These are phyloP conservation scores for Phytomonas sp. DNA, from an alignment of 208 protist genomes.

Conservation along the genomic window DNA sequence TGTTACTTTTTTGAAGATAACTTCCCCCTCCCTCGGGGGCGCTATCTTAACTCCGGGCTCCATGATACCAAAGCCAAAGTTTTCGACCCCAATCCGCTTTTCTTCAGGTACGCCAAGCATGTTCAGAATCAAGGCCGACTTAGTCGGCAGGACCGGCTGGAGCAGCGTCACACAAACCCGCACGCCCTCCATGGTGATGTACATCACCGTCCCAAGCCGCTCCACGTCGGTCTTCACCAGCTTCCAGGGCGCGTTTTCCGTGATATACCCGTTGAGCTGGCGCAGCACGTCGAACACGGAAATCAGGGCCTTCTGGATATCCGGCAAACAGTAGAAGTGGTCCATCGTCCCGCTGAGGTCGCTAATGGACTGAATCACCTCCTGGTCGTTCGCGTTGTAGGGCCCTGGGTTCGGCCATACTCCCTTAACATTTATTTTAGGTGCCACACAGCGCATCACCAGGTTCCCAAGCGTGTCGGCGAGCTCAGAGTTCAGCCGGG, in stretches of 20 bases:
- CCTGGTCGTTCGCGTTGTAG: slow-evolving; percentile 58
- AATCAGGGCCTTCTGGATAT: slow-evolving; percentile 82
- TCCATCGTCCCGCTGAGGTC: slow-evolving; percentile 65
- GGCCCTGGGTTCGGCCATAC: slow-evolving; percentile 58
- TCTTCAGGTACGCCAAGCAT: slow-evolving; percentile 69
- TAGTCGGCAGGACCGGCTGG: slow-evolving; percentile 77
- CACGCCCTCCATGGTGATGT: slow-evolving; percentile 85
- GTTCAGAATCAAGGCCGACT: slow-evolving; percentile 76
- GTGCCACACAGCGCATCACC: slow-evolving; percentile 70
- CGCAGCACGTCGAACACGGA: slow-evolving; percentile 84
- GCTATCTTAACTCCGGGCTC: slow-evolving; percentile 49
- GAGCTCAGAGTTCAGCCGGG: slow-evolving; percentile 89
- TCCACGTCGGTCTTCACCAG: slow-evolving; percentile 72
- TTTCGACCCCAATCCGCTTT: slow-evolving; percentile 35
- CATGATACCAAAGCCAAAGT: slow-evolving; percentile 64
- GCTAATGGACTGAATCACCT: slow-evolving; percentile 48
- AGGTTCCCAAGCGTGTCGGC: slow-evolving; percentile 93
- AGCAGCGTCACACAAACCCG: slow-evolving; percentile 76
- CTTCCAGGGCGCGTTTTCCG: slow-evolving; percentile 90
- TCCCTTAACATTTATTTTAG: slow-evolving; percentile 75
- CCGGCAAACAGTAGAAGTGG: slow-evolving; percentile 76
- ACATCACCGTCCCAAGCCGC: slow-evolving; percentile 82
- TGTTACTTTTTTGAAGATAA: slow-evolving; percentile 65
- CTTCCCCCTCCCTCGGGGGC: slow-evolving; percentile 34
- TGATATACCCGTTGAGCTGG: slow-evolving; percentile 85